Evolutionary conservation across 495 filamentous ascomycete species (phyloP).

Genomic region (Trichoderma asperelloides): DNA sequence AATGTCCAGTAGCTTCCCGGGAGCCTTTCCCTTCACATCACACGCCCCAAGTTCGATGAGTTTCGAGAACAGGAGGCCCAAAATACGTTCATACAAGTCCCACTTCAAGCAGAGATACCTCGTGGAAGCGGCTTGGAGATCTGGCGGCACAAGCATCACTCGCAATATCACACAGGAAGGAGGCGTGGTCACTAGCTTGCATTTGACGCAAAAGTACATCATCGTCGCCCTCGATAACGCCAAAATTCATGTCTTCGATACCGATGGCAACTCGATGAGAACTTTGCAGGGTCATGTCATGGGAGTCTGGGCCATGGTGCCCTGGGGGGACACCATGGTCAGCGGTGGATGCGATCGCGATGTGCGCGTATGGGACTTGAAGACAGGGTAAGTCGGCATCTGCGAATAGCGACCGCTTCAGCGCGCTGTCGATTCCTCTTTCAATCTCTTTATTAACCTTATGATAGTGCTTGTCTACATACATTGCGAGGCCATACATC

Average conservation of each 20-base stretch:
- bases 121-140: constrained; percentile 94
- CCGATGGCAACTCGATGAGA: constrained; percentile 75
- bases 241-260: constrained; percentile 96
- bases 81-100: constrained; percentile 67
- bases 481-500: constrained; percentile 89
- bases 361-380: constrained; percentile 95
- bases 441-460: background rate
- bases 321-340: constrained; percentile 91
- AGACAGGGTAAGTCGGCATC: constrained; percentile 63
- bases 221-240: constrained; percentile 96
- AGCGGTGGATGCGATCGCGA: constrained; percentile 96
- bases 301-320: constrained; percentile 99
- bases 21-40: constrained; percentile 24
- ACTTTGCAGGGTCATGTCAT: constrained; percentile 93
- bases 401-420: background rate
- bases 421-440: too few relatives aligned
- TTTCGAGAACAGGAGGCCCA: constrained; percentile 35
- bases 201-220: constrained; percentile 91
- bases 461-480: constrained; percentile 55
- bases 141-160: constrained; percentile 68
- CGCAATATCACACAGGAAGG: constrained; percentile 90
- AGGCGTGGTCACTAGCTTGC: constrained; percentile 91
- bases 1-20: constrained; percentile 26
- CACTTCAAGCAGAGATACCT: constrained; percentile 97
- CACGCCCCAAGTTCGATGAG: constrained; percentile 26